Base-by-base conservation (phyloP, 768 basidiomycete genomes). In the Tulasnella sp. region DNA sequence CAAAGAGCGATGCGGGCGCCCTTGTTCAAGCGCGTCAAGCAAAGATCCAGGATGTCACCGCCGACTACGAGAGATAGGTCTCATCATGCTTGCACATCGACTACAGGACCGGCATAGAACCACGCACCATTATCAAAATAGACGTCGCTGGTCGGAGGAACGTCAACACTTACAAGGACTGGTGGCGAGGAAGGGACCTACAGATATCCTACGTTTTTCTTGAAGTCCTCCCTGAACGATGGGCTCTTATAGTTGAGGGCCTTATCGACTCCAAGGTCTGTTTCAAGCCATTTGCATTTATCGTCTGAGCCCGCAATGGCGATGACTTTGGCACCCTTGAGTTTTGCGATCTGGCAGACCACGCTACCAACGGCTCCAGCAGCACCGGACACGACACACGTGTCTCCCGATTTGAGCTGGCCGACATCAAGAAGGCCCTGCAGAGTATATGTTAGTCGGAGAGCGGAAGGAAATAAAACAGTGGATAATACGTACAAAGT, bases 291-390 rank as follows among this genome's bases (percentile, higher is more conserved):
- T 7, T 88, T 86, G 83, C 94, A 94, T 84, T 99, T 99, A 27
- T 95, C 94, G 9, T 87, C 83, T 0, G 91, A 90, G 36, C 97
- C 96, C 0, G 96, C 96, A 82, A 98, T 94, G 16, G 91, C 97
- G 80, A 94, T 91, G 71, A 98, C 96, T 78, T 89, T 92, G 73
- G 93, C 94, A 21, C 93, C 95, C 16, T 88, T 86, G 39, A 90
- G 87, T 84, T 94, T 95, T 71, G 93, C 95, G 27, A 96, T 88
- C 82, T 96, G 95, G 85, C 95, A 96, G 18, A 88, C 93, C 78
- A 94, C 84, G 14, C 91, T 89, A n/a, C 96, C 95, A 14, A 94
- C 94, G 0, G 96, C 92, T 14, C 96, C 97, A 12, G 97, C 97
- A 2, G 97, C 97, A 27, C 95, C 97, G 0, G 94, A 94, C 16